phyloP scores from a whole-genome alignment of 371 early-diverging fungal genomes.

The Zopfochytrium polystomum region DNA sequence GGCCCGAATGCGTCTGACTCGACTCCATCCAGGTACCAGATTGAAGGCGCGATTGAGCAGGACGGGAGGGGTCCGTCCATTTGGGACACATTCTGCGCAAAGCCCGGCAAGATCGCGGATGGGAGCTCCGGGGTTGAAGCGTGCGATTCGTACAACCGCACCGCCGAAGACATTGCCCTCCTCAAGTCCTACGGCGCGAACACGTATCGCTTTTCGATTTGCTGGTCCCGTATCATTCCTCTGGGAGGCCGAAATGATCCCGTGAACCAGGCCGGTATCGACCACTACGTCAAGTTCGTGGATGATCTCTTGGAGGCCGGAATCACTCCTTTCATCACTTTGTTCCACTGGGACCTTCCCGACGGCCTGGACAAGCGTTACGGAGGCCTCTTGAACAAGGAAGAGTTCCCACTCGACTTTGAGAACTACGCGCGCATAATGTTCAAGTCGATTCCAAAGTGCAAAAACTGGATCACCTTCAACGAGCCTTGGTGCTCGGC shows the following conservation, averaged over 20 bases:
- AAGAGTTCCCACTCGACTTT: slow-evolving; percentile 29
- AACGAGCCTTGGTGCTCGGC: slow-evolving; percentile 37
- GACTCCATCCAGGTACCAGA: no score
- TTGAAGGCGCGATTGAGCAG: slow-evolving; percentile 36
- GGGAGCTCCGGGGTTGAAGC: slow-evolving; percentile 25
- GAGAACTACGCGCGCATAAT: slow-evolving; percentile 23
- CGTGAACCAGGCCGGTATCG: slow-evolving; percentile 28
- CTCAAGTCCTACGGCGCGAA: slow-evolving; percentile 13
- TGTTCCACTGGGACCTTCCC: slow-evolving; percentile 43
- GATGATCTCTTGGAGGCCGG: slow-evolving; percentile 31
- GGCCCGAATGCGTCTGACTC: no score
- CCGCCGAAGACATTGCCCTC: slow-evolving; percentile 34
- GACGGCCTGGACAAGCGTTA: slow-evolving; percentile 27
- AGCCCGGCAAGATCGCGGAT: slow-evolving; percentile 27
- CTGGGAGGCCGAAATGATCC: slow-evolving; percentile 12
- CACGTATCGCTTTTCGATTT: slow-evolving; percentile 38
- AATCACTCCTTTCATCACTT: slow-evolving; percentile 36
- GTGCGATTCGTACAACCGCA: slow-evolving; percentile 39
- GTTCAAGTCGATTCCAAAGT: slow-evolving; percentile 33
- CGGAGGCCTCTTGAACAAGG: slow-evolving; percentile 25
- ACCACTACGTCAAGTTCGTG: slow-evolving; percentile 33
- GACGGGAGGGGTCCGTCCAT: slow-evolving; percentile 38
- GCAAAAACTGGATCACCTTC: slow-evolving; percentile 41
- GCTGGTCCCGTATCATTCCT: slow-evolving; percentile 41
- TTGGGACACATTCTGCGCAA: slow-evolving; percentile 37